Conservation (phyloP, 129 eudicot species). For the Flaveria trinervia region DNA sequence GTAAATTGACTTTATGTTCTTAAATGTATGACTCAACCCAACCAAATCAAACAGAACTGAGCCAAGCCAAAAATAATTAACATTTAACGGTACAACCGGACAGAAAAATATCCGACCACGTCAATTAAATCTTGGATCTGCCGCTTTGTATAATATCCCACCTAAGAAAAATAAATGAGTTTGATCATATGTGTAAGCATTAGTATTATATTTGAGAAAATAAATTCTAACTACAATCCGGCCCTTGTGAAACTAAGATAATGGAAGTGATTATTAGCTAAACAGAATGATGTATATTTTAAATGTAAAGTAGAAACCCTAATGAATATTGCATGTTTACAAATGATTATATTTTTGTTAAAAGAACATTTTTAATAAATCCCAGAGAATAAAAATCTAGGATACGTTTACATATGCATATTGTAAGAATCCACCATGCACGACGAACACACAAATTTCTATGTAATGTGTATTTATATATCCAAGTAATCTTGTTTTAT, state of each 20-base stretch:
- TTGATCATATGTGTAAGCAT: not conserved
- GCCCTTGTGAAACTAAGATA: not conserved
- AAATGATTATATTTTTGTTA: not conserved
- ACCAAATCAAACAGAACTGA: too few relatives aligned
- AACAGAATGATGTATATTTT: not conserved
- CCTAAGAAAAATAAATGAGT: not conserved
- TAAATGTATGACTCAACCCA: too few relatives aligned
- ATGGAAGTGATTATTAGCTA: not conserved
- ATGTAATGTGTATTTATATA: not conserved
- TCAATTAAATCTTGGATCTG: too few relatives aligned
- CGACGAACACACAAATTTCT: not conserved
- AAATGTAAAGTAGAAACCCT: not conserved
- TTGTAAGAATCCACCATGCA: slow-evolving; percentile 1
- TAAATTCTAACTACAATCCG: not conserved
- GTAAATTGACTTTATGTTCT: too few relatives aligned
- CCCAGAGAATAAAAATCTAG: not conserved
- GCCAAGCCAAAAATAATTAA: too few relatives aligned
- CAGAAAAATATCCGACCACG: too few relatives aligned
- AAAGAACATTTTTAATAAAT: not conserved
- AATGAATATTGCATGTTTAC: not conserved
- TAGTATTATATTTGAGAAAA: not conserved
- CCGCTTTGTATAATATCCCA: too few relatives aligned
- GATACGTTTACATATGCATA: not conserved
- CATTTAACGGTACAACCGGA: too few relatives aligned
- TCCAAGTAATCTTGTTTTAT: slow-evolving; percentile 6